Base-by-base conservation (phyloP, 1,284 basidiomycete genomes). In the Sanghuangporus weigelae region DNA sequence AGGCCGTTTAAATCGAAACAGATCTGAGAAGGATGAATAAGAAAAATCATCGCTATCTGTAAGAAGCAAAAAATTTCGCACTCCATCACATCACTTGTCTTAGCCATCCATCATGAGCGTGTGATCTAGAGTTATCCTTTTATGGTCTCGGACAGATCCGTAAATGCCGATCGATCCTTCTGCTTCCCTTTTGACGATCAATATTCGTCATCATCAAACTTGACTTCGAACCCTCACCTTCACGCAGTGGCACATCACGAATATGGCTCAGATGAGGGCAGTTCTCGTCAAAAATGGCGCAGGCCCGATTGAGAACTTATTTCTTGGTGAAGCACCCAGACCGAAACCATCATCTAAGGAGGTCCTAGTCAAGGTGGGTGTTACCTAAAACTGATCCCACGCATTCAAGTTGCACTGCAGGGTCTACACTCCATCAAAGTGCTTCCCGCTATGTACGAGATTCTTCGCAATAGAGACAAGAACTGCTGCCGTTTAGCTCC, bases 221-320 rank as follows among this genome's bases (percentile, higher is more conserved):
- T 31, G 36, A 54, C 50, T 23, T 23, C 26, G 31, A 38, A 54
- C 53, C 12, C 31, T 35, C 35, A 38, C 35, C 14, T 16, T 14
- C 53, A 7, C 8, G 31, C 14, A 16, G 51, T 40, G 16, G 11
- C 48, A 50, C 8, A 64, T 56, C 51, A 59, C 54, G 44, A 39
- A 21, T 11, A 64, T 64, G 63, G 40, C 66, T 46, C 64, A 66
- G 51, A 97, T 96, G 95, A 87, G 85, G 64, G 93, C 92, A 36
- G 80, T 97, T 56, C 79, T 94, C 46, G 82, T 97, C 74, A 92
- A 92, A 77, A 84, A 88, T 72, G 89, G 82, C 19, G 86, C 86
- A 67, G 94, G 94, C 0, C 87, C 91, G 1, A 79, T 86, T 23
- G 89, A 92, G 57, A 87, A 87, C 69, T 80, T 98, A 35, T 92